phyloP scores from a whole-genome alignment of 805 yeast species.

The Candida railenensis region DNA sequence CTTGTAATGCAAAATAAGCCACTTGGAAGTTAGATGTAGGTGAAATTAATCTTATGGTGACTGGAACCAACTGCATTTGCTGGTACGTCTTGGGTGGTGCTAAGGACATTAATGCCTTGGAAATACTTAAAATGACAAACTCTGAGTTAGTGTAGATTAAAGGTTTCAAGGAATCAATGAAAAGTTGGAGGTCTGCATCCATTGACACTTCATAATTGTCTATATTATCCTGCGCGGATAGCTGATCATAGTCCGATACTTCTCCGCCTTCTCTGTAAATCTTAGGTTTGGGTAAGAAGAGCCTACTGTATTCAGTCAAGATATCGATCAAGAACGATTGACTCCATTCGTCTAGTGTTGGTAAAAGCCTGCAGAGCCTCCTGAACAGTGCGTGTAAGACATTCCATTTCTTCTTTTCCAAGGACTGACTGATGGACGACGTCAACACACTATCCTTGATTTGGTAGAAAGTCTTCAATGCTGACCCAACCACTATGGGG shows the following conservation, averaged over 20 bases:
- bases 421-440: neutral
- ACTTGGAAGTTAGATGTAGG: slow-evolving; percentile 21
- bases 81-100: slow-evolving; percentile 55
- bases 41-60: slow-evolving; percentile 46
- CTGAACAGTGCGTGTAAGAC: slow-evolving; percentile 72
- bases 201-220: slow-evolving; percentile 34
- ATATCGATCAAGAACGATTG: slow-evolving; percentile 60
- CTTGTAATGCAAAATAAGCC: slow-evolving; percentile 41
- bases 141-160: slow-evolving; percentile 54
- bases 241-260: slow-evolving; percentile 43
- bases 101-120: slow-evolving; percentile 56
- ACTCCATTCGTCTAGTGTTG: slow-evolving; percentile 70
- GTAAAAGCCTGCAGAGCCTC: slow-evolving; percentile 48
- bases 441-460: slow-evolving; percentile 39
- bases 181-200: slow-evolving; percentile 57
- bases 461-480: slow-evolving; percentile 55
- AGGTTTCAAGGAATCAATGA: slow-evolving; percentile 46
- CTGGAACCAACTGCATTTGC: slow-evolving; percentile 47
- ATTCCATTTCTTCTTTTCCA: slow-evolving; percentile 46
- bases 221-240: slow-evolving; percentile 19
- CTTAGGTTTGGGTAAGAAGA: slow-evolving; percentile 57
- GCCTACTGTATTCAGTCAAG: slow-evolving; percentile 63
- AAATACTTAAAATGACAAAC: slow-evolving; percentile 59
- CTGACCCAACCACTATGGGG: slow-evolving; percentile 65
- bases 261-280: slow-evolving; percentile 29